Conservation (phyloP, 768 basidiomycete species). For the Serendipita sp. region DNA sequence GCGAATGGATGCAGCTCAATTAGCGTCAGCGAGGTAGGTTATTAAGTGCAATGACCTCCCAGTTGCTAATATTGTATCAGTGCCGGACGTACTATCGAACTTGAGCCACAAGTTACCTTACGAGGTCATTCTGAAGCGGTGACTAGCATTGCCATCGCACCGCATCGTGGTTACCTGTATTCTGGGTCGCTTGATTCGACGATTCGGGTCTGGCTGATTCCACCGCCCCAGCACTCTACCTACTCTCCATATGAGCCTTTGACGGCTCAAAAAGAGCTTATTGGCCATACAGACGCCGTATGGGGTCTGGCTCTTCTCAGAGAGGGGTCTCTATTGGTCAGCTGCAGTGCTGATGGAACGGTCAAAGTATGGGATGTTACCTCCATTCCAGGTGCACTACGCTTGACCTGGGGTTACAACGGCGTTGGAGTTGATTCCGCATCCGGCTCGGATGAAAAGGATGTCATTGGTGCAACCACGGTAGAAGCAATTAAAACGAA, state of each 20-base stretch:
- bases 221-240: slow-evolving; percentile 59
- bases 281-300: slow-evolving; percentile 89
- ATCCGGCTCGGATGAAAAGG: slow-evolving; percentile 27
- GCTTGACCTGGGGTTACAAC: slow-evolving; percentile 63
- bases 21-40: slow-evolving; percentile 65
- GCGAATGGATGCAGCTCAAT: slow-evolving; percentile 64
- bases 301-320: slow-evolving; percentile 87
- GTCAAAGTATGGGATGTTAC: slow-evolving; percentile 90
- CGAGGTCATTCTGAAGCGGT: slow-evolving; percentile 88
- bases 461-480: slow-evolving; percentile 50
- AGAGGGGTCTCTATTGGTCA: slow-evolving; percentile 70
- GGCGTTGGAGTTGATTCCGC: slow-evolving; percentile 35
- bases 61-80: slow-evolving; percentile 22
- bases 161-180: slow-evolving; percentile 61
- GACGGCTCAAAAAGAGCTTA: slow-evolving; percentile 57
- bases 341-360: slow-evolving; percentile 77
- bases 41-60: slow-evolving; percentile 10
- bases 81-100: slow-evolving; percentile 59
- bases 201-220: slow-evolving; percentile 80
- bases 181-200: slow-evolving; percentile 89
- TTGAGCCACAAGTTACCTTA: slow-evolving; percentile 83
- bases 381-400: slow-evolving; percentile 46
- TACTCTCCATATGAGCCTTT: slow-evolving; percentile 84
- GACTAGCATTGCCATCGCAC: slow-evolving; percentile 68
- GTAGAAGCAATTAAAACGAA: slow-evolving; percentile 73